Base-by-base conservation (phyloP, 1,139 yeast species). In the Zygoascus sp. region DNA sequence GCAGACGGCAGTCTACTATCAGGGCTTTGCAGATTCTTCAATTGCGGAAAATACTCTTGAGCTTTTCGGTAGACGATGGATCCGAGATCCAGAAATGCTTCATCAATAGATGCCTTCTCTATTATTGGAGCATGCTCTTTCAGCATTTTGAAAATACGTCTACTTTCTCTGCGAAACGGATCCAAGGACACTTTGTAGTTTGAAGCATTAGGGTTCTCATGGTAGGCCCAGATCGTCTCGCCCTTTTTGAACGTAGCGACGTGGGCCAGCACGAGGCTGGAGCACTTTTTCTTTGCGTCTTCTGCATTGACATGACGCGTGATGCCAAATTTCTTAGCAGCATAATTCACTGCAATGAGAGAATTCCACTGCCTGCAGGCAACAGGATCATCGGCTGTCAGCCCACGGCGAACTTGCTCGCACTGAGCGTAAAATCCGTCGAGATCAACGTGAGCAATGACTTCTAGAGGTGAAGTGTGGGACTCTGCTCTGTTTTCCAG, bases 41-140 rank as follows among this genome's bases (percentile, higher is more conserved):
- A 52, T 21, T 62, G 59, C 2, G 78, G 79, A 48, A 64, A 69
- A 37, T 64, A 40, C 17, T 60, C 63, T 2, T 61, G 25, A 11
- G 75, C 59, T 35, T 57, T 60, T 13, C 60, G 54, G 49, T 70
- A 69, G 2, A 79, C 73, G 25, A 74, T 56, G 25, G 75, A 65
- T 0, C 97, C 96, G 36, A 92, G 64, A 64, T 92, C 97, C 54
- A 92, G 58, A 62, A 84, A 92, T 42, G 92, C 83, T 66, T 92
- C 98, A 66, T 92, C 98, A 13, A 90, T 94, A 65, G 97, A 89
- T 0, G 97, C 97, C 67, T 90, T 90, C 61, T 92, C 96, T 1
- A 89, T 87, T 9, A 56, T 53, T 1, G 42, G 35, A 34, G 61
- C 59, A 49, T 64, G 64, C 16, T 63, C 57, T 41, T 70, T 68